Percentiles rank a stretch among this genome's conserved stretches.
Conservation (phyloP, 2,329 filamentous ascomycete species). For the Coniochaeta hoffmannii region DNA sequence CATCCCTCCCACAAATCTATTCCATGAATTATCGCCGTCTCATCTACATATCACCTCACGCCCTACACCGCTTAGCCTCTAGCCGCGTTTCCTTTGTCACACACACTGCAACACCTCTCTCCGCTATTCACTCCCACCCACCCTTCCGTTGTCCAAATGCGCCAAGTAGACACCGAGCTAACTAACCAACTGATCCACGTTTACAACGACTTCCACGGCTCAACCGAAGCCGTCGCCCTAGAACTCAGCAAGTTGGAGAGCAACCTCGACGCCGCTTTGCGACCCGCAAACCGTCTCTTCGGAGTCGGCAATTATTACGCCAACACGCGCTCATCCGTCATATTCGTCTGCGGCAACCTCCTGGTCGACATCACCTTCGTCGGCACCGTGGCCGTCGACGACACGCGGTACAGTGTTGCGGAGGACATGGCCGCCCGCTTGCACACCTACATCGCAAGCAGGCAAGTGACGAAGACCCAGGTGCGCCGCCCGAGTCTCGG, state of each 20-base stretch:
- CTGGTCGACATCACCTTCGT: not conserved
- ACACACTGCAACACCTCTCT: too few species aligned
- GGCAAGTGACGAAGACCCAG: not conserved
- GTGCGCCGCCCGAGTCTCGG: not conserved
- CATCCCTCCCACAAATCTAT: not conserved
- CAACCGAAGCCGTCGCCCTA: not conserved
- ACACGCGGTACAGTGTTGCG: not conserved
- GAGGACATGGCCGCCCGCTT: not conserved
- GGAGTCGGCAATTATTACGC: not conserved
- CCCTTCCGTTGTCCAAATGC: too few species aligned
- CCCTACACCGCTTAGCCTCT: too few species aligned
- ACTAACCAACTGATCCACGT: not conserved
- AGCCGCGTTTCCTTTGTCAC: too few species aligned
- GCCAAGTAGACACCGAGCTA: too few species aligned
- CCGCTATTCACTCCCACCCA: too few species aligned
- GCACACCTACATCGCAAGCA: not conserved
- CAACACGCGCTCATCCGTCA: not conserved
- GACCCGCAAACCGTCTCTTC: not conserved
- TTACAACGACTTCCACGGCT: not conserved
- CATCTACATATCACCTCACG: too few species aligned
- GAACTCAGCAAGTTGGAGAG: not conserved
- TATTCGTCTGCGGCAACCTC: not conserved
- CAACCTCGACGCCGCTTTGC: not conserved
- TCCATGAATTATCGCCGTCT: too few species aligned
- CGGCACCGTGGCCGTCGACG: not conserved